Evolutionary conservation across 768 basidiomycete species (phyloP).

Genomic region (Trametes cinnabarina): DNA sequence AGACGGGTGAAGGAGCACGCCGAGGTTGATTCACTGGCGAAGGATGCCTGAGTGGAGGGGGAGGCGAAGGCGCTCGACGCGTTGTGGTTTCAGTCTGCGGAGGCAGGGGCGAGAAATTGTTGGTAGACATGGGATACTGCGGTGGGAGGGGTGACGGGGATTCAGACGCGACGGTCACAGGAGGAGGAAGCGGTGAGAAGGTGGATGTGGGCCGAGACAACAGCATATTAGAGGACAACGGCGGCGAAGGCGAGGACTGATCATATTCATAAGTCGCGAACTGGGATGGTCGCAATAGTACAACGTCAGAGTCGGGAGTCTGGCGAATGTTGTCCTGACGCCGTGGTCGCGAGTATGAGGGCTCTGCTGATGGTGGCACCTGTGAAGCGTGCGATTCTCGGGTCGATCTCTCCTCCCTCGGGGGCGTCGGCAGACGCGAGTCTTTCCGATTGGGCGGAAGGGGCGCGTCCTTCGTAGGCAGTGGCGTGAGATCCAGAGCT

Average conservation of each 20-base stretch:
- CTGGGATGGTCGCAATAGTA: slow-evolving; percentile 4
- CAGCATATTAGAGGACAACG: slow-evolving; percentile 11
- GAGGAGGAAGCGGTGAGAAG: slow-evolving; percentile 4
- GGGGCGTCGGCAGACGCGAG: slow-evolving; percentile 8
- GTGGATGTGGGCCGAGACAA: slow-evolving; percentile 14
- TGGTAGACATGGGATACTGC: not conserved
- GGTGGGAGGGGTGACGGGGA: slow-evolving; percentile 9
- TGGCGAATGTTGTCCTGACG: not conserved
- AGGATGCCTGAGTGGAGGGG: not conserved
- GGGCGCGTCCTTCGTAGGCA: slow-evolving; percentile 10
- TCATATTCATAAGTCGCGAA: slow-evolving; percentile 1
- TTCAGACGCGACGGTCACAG: not conserved
- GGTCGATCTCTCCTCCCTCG: not conserved
- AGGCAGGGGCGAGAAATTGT: slow-evolving; percentile 2
- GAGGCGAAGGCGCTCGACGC: slow-evolving; percentile 10
- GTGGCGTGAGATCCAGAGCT: slow-evolving; percentile 6
- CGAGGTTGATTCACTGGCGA: not conserved
- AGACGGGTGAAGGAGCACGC: not conserved
- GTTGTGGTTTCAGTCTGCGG: not conserved
- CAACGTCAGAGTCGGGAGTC: not conserved
- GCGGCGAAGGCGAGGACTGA: slow-evolving; percentile 11
- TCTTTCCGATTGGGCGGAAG: slow-evolving; percentile 9
- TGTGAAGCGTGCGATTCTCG: too few relatives aligned
- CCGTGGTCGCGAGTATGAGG: not conserved
- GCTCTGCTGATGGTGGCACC: too few relatives aligned